Evolutionary conservation across 148 eudicot species (phyloP).

Genomic region (Chenopodium suecicum): DNA sequence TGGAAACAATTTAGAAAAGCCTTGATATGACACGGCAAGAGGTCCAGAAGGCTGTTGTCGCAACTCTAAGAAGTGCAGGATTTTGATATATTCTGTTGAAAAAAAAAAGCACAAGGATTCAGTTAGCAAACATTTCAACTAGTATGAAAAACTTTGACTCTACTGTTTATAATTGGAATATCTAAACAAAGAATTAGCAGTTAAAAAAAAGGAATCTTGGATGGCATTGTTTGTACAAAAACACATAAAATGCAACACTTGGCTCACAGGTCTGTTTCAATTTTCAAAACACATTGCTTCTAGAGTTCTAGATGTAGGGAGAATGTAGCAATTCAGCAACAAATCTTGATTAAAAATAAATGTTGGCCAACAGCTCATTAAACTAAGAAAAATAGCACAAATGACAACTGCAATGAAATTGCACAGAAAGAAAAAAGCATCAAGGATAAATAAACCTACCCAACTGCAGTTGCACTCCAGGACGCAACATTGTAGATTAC

Average conservation of each 20-base stretch:
- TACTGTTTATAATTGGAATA: not conserved
- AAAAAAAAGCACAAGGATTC: not conserved
- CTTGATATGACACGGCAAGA: conserved; percentile 85
- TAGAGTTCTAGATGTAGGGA: not conserved
- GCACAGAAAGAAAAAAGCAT: not conserved
- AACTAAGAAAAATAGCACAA: not conserved
- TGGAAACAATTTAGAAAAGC: conserved; percentile 51
- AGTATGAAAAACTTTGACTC: not conserved
- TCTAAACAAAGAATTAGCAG: not conserved
- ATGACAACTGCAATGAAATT: not conserved
- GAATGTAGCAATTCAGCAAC: not conserved
- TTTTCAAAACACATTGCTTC: not conserved
- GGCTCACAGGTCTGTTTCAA: not conserved
- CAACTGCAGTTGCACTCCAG: conserved; percentile 98
- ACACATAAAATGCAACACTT: not conserved
- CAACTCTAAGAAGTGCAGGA: conserved; percentile 81
- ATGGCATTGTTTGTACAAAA: not conserved
- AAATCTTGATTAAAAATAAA: not conserved
- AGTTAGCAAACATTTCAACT: conserved; percentile 10
- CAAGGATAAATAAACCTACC: conserved; percentile 45
- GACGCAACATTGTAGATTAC: conserved; percentile 95
- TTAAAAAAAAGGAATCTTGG: not conserved
- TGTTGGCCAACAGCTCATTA: not conserved
- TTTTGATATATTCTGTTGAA: conserved; percentile 84
- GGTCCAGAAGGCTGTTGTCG: conserved; percentile 95